Base-by-base conservation (phyloP, 2,329 filamentous ascomycete species). In the Epichloe elymi region DNA sequence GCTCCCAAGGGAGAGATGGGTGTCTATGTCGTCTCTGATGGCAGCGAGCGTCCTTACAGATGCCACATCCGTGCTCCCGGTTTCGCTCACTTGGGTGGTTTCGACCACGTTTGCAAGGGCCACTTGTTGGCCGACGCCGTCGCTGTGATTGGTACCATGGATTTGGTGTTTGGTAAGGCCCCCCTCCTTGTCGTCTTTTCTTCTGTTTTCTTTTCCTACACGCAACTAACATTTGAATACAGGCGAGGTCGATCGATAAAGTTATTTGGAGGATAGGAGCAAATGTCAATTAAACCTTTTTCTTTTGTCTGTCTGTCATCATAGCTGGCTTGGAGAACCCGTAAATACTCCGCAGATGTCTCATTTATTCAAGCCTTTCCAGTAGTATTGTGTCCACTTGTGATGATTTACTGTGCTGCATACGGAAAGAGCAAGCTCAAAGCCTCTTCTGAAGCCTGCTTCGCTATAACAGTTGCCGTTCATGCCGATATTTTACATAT, bases 1-100 rank as follows among this genome's bases (percentile, higher is more conserved):
- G 93, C 94, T n/a, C 93, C 93, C 54, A 98, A 98, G 84, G 93
- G 93, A 62, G 93, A 98, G 75, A 98, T 98, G 93, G 93, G 86
- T 67, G 93, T 98, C 43, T 98, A 86, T 67, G 74, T 98, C 48
- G 93, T 98, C 63, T 95, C 87, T 66, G 93, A 98, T 66, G 93
- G 93, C 57, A 93, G 83, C 66, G 93, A 98, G 79, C 79, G 93
- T 64, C 93, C 93, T 45, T 98, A 98, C 75, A 80, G 94, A 64
- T 96, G 93, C 73, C 94, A 96, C 75, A 96, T 98, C 62, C 83
- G 93, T 61, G 91, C 94, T 38, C 93, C 93, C 53, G 93, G 93
- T 55, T 98, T 98, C 64, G 93, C 93, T 57, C 94, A 98, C 72
- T 72, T 98, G 69, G 81, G 80, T 63, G 91, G 88, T 58, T 96